Evolutionary conservation across 176 grass and related monocot species (phyloP), one percentile per base, ranked within the genome.

Genomic region (Echinochloa phyllopogon): DNA sequence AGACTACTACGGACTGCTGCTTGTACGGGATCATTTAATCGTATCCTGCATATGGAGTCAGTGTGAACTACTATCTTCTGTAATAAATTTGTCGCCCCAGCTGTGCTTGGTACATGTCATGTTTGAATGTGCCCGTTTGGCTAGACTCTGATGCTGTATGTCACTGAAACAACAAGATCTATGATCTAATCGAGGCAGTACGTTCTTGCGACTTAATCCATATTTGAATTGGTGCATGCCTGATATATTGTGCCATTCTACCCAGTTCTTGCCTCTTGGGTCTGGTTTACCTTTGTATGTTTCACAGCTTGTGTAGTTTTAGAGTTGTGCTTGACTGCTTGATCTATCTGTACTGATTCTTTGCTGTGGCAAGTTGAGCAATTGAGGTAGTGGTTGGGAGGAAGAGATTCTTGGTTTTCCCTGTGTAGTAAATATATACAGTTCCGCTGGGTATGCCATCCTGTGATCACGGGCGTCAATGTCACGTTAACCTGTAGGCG

Each of bases 81-180:
- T 86, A 90, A 90, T 90, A 87, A 90, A 76, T 87, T 74, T 23
- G 42, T 67, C 27, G 48, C 48, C 12, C 10, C 43, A 14, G n/a
- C 70, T 13, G 1, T 42, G 9, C 48, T 47, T 20, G 21, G 74
- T 59, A 83, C 57, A 10, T 72, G 25, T 20, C 16, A 39, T 78
- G 27, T 17, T 24, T 82, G 39, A 12, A 65, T 79, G 72, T 14
- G 24, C 2, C 18, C 0, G 13, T 80, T n/a, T 53, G 20, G 65
- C 50, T 83, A 7, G 11, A 63, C 78, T 64, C 27, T 6, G 43
- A 37, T 72, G 70, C 62, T 75, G 42, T 52, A 38, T 86, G 87
- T 6, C 2, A 61, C 59, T 60, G 70, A 67, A 81, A 75, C 23
- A 4, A 12, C 14, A 55, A 49, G 49, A 83, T 78, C 11, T 74